Evolutionary conservation across 805 yeast genomes (phyloP), one percentile per base, ranked within the genome.

Genomic region (Yarrowia sp.): DNA sequence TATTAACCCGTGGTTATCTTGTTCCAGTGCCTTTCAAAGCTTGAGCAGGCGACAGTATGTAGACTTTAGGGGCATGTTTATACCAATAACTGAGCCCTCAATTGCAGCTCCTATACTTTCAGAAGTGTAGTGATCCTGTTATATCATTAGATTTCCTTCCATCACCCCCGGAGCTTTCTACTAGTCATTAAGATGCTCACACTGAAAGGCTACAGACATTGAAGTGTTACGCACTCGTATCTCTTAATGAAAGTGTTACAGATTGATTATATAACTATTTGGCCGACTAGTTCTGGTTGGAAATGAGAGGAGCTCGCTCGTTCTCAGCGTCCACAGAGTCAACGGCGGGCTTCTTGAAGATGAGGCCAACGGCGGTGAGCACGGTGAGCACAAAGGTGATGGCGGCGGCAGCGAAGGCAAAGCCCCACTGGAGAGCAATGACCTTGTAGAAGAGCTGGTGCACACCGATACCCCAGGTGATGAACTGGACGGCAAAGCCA

Each of bases 351-450:
- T 48, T 19, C 48, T 48, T 48, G 40, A 48, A 48, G 38, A 63
- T 19, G 36, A 63, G 40, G 45, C 67, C 67, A 64, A 76, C 59
- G 52, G 78, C 75, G 45, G 84, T 83, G 40, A 85, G 77, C 16
- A 85, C 72, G 8, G 89, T 81, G 61, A 83, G 76, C 22, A 87
- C 73, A 69, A 87, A 82, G 75, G 89, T 82, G 40, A 87, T 67
- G 5, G 85, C 87, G 10, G 90, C 79, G 71, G 90, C 89, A 67
- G 84, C 77, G 72, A 89, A 86, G 3, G 92, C 96, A 80, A 91
- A 91, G 72, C 89, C 85, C 97, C 97, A 91, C 80, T 91, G 97
- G 72, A 91, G 82, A 2, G 94, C 94, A 79, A 91, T 83, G 45
- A 86, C 80, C 78, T 85, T 89, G 59, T 87, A 84, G 75, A 87